These are phyloP conservation scores for Trichoderma simmonsii DNA, from an alignment of 2,329 filamentous ascomycete genomes.

Conservation along the genomic window DNA sequence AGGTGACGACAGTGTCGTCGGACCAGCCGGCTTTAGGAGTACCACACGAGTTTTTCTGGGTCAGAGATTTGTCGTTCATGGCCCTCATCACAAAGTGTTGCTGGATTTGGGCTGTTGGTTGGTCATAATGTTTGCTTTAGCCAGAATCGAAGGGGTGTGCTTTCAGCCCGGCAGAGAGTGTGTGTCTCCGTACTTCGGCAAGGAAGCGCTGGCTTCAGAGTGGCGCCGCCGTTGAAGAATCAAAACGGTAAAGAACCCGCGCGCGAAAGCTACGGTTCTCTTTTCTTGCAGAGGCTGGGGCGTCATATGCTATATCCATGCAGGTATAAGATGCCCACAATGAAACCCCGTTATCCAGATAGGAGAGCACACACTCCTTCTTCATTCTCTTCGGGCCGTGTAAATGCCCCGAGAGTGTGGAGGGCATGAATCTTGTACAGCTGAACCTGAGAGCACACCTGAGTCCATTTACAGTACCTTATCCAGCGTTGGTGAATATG, in stretches of 20 bases:
- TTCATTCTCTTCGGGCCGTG: background rate
- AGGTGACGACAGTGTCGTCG: background rate
- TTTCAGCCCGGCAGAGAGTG: background rate
- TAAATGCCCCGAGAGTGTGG: background rate
- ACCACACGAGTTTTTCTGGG: background rate
- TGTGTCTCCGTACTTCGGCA: background rate
- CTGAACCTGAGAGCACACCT: background rate
- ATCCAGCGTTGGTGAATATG: background rate
- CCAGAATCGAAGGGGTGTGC: background rate
- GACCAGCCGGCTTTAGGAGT: background rate
- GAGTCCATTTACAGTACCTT: background rate
- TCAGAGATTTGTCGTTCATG: background rate
- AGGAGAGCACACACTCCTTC: background rate
- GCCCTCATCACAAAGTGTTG: background rate
- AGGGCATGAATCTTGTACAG: background rate
- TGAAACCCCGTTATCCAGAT: background rate
- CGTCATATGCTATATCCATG: background rate
- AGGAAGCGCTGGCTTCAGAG: background rate
- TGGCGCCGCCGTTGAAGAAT: background rate
- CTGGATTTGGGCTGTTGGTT: background rate
- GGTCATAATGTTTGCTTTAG: background rate
- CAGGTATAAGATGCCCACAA: background rate
- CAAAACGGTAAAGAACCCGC: background rate
- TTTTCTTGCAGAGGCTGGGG: background rate
- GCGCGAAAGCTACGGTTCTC: background rate